These are phyloP conservation scores for Ophiocordyceps robertsii DNA, from an alignment of 2,329 filamentous ascomycete genomes.

Conservation along the genomic window DNA sequence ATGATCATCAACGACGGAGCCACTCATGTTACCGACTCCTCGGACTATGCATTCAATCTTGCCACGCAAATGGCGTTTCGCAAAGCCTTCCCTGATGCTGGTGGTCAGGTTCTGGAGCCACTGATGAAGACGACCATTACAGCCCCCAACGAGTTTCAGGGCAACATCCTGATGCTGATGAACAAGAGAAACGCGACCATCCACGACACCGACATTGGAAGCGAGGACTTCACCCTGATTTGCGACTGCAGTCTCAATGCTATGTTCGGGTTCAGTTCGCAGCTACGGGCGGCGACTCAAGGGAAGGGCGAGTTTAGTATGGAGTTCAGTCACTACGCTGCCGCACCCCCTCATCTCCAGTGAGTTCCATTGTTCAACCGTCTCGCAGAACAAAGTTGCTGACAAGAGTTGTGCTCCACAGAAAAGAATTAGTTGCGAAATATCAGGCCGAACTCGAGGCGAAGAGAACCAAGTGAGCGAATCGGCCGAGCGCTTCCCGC, in stretches of 20 bases:
- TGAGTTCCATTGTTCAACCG: constrained; percentile 31
- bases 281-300: constrained; percentile 85
- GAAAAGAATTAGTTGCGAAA: constrained; percentile 46
- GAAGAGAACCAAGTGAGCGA: constrained; percentile 38
- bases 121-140: constrained; percentile 98
- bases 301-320: constrained; percentile 98
- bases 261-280: constrained; percentile 95
- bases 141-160: constrained; percentile 93
- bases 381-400: not conserved
- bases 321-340: constrained; percentile 95
- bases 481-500: not conserved
- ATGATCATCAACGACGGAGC: constrained; percentile 96
- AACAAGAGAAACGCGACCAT: constrained; percentile 96
- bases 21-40: constrained; percentile 95
- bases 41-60: constrained; percentile 88
- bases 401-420: constrained; percentile 12
- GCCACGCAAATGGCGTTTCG: constrained; percentile 95
- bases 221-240: constrained; percentile 84
- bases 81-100: constrained; percentile 73
- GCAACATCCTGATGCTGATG: constrained; percentile 82
- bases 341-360: constrained; percentile 81
- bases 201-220: constrained; percentile 85
- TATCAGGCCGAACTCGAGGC: constrained; percentile 44
- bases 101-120: constrained; percentile 80
- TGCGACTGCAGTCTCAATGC: constrained; percentile 89